A percentile compares a stretch with the other conserved stretches of the same genome.
phyloP scores from a whole-genome alignment of 1,284 basidiomycete species.

The Cutaneotrichosporon cyanovorans region DNA sequence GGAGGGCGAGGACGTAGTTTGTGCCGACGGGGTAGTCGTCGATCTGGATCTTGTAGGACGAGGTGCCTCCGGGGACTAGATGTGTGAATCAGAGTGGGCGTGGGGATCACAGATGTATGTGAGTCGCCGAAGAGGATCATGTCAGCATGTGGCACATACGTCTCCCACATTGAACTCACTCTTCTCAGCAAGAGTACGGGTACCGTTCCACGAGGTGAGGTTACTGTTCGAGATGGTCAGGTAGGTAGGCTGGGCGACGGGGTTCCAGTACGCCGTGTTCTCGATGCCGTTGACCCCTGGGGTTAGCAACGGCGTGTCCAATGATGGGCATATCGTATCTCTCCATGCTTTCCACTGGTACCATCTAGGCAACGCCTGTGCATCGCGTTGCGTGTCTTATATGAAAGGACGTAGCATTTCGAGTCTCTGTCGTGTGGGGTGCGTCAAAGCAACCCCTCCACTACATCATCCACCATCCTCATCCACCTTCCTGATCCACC shows the following conservation, averaged over 20 bases:
- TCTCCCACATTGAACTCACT: slow-evolving; percentile 6
- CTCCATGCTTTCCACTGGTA: no score
- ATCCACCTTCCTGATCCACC: no score
- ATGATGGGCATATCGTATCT: no score
- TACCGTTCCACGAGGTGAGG: neutral
- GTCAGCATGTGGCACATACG: no score
- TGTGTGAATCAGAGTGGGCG: slow-evolving; percentile 3
- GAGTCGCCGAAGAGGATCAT: no score
- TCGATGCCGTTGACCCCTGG: slow-evolving; percentile 17
- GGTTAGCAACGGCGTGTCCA: neutral
- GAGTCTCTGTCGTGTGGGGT: no score
- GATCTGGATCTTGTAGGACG: slow-evolving; percentile 3
- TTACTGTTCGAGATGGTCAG: slow-evolving; percentile 10
- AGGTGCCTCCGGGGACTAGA: slow-evolving; percentile 8
- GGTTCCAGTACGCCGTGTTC: slow-evolving; percentile 11
- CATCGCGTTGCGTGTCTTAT: no score
- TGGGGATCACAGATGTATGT: neutral
- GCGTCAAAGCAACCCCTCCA: no score
- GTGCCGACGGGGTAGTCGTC: slow-evolving; percentile 4
- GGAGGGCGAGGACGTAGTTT: slow-evolving; percentile 8
- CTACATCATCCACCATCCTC: no score
- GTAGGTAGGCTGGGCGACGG: slow-evolving; percentile 10
- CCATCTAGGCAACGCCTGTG: no score
- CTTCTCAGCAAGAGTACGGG: neutral
- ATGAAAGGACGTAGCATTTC: no score